Evolutionary conservation across 495 filamentous ascomycete genomes (phyloP), one percentile per base, ranked within the genome.

Genomic region (Lasiosphaeria hispida): DNA sequence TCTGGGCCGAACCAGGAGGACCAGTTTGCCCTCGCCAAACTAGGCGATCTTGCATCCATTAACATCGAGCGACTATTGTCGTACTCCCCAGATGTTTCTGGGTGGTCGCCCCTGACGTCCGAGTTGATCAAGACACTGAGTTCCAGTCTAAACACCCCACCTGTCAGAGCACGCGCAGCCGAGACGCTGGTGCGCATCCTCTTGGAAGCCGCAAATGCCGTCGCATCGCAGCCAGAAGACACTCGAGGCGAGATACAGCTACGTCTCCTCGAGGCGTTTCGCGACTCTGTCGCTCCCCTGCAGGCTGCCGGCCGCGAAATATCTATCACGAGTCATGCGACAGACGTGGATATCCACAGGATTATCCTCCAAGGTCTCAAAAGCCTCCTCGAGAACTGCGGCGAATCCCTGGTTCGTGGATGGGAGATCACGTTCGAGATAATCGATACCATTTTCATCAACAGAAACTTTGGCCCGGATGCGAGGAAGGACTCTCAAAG

Each of bases 391-490:
- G 94, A 97, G 63, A 88, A 93, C 57, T 92, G 87, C 65, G 94
- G 92, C 1, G 94, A 97, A 61, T 79, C 84, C 0, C 81, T 98
- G 18, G 76, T 85, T 8, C 82, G 82, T 52, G 92, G 91, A 17
- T 98, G 94, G 94, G 82, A 86, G 44, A 78, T 89, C 48, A 85
- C 89, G 4, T 96, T 98, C 62, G 86, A 86, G 48, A 85, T 97
- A 53, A 89, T 97, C 54, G 83, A 84, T 51, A 95, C 85, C 63
- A 89, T 92, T 4, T 97, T 97, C 65, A 73, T 86, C 50, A 72
- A 69, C 33, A 68, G 66, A 48, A 68, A 61, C 6, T 55, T 69
- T 4, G 54, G 45, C 43, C 30, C 63, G 33, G 73, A 67, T 39
- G 54, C 7, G 15, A 52, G 64, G 30, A 59, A 65, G 11, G 61